A percentile compares a stretch with the other conserved stretches of the same genome.
These are phyloP conservation scores for Backusella tuberculispora DNA, from an alignment of 192 early-diverging fungal genomes.

Conservation along the genomic window DNA sequence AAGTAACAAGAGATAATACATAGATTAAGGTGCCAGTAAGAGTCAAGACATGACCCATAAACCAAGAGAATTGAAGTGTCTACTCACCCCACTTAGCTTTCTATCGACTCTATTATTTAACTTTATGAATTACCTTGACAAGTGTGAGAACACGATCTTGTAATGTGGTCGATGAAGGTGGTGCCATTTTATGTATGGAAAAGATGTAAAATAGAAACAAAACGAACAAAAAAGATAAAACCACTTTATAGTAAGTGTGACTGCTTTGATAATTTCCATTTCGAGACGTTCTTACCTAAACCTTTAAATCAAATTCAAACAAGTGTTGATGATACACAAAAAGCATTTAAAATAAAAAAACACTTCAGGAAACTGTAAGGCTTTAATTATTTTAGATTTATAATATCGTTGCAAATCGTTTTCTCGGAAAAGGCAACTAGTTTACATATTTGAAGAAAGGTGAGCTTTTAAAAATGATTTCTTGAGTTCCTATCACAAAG, in stretches of 20 bases:
- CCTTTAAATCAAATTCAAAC: background rate
- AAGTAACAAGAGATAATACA: slow-evolving; percentile 45
- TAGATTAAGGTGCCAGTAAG: slow-evolving; percentile 48
- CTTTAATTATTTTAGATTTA: too few relatives aligned
- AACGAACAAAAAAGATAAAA: slow-evolving; percentile 17
- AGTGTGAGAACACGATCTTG: slow-evolving; percentile 26
- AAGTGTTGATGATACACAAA: background rate
- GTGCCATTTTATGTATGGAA: slow-evolving; percentile 17
- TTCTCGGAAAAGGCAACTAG: too few relatives aligned
- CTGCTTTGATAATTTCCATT: background rate
- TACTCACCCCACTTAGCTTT: slow-evolving; percentile 15
- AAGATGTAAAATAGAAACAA: background rate
- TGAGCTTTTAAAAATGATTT: too few relatives aligned
- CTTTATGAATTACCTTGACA: slow-evolving; percentile 23
- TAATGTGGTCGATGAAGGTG: slow-evolving; percentile 23
- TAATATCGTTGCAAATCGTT: too few relatives aligned
- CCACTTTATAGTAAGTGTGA: background rate
- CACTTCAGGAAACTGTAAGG: background rate
- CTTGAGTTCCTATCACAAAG: too few relatives aligned
- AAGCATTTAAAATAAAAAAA: background rate
- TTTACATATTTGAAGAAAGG: background rate
- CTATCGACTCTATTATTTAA: too few relatives aligned
- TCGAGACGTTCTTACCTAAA: background rate
- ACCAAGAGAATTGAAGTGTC: slow-evolving; percentile 60
- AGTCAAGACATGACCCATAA: slow-evolving; percentile 50